Conservation (phyloP, 805 yeast species). For the Yamadazyma akitaensis region DNA sequence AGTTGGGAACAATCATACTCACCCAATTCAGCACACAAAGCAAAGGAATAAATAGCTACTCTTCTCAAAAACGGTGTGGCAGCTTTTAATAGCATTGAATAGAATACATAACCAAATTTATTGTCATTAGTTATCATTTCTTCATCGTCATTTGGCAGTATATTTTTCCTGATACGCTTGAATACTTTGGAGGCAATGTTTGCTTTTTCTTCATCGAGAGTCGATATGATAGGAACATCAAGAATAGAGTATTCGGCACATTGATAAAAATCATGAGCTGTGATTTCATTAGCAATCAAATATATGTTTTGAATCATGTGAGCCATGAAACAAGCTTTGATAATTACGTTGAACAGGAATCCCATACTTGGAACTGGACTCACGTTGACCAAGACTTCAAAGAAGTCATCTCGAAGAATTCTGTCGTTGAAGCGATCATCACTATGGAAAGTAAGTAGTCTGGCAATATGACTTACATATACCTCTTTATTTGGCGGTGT, state of each 20-base stretch:
- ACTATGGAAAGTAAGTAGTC: constrained; percentile 30
- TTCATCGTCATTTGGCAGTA: constrained; percentile 11
- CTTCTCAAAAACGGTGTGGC: constrained; percentile 65
- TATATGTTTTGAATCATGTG: constrained; percentile 48
- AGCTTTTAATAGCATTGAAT: constrained; percentile 53
- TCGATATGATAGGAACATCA: constrained; percentile 36
- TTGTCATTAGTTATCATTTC: constrained; percentile 16
- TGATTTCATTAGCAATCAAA: constrained; percentile 25
- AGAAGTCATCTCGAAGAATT: constrained; percentile 46
- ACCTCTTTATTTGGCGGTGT: constrained; percentile 26
- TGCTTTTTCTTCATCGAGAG: constrained; percentile 21
- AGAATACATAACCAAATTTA: constrained; percentile 40
- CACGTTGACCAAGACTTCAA: constrained; percentile 49
- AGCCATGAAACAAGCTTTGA: constrained; percentile 48
- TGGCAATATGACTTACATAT: constrained; percentile 32
- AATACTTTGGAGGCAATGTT: constrained; percentile 21
- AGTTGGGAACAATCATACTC: constrained; percentile 18
- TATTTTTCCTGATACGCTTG: constrained; percentile 16
- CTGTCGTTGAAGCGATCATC: constrained; percentile 27
- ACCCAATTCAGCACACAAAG: constrained; percentile 47
- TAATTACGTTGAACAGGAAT: constrained; percentile 44
- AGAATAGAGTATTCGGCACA: constrained; percentile 23
- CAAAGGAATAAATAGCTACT: constrained; percentile 53
- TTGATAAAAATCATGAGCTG: constrained; percentile 23
- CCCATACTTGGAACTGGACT: constrained; percentile 48